A percentile compares a stretch with the other conserved stretches of the same genome.
phyloP scores from a whole-genome alignment of 148 eudicot species.

The Vaccinium myrtillus region DNA sequence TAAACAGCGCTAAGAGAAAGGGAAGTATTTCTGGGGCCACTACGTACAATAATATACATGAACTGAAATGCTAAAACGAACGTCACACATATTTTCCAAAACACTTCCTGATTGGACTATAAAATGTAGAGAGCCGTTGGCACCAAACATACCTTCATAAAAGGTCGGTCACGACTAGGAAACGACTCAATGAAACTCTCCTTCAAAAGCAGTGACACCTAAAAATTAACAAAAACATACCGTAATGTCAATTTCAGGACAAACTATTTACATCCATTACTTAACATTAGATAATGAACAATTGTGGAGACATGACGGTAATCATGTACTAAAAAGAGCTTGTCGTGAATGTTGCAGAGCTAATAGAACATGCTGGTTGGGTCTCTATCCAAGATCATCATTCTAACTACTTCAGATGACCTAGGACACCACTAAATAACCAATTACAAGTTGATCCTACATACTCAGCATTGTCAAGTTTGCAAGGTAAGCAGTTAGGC shows the following conservation, averaged over 20 bases:
- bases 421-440: not conserved
- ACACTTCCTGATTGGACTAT: not conserved
- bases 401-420: not conserved
- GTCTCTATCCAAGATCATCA: not conserved
- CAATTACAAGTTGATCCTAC: not conserved
- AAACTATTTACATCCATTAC: not conserved
- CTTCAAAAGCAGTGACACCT: slow-evolving; percentile 91
- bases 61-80: not conserved
- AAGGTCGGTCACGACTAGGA: slow-evolving; percentile 74
- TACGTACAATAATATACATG: not conserved
- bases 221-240: slow-evolving; percentile 18
- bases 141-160: slow-evolving; percentile 69
- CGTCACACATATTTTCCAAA: not conserved
- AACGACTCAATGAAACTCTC: slow-evolving; percentile 97
- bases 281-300: not conserved
- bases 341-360: not conserved
- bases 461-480: not conserved
- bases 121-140: not conserved
- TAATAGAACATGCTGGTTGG: not conserved
- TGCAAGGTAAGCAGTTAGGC: not conserved
- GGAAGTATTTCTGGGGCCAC: not conserved
- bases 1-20: not conserved
- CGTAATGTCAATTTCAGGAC: not conserved
- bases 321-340: not conserved
- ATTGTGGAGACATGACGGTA: not conserved